Conservation (phyloP, 768 basidiomycete genomes). For the Tricholomella constricta region DNA sequence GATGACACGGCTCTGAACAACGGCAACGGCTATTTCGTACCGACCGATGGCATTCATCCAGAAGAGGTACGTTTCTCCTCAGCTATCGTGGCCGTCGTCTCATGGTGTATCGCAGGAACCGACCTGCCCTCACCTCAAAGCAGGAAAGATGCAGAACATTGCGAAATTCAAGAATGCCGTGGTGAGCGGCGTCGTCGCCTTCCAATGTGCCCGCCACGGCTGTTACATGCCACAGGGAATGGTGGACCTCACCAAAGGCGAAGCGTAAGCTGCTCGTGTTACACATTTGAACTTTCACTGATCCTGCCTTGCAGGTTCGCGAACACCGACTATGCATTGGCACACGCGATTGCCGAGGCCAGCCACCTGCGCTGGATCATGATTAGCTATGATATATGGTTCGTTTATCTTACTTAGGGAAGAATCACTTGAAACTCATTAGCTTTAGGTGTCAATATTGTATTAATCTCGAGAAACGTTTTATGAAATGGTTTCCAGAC, state of each 20-base stretch:
- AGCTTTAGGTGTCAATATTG: slow-evolving; percentile 21
- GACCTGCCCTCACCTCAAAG: slow-evolving; percentile 28
- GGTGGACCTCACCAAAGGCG: slow-evolving; percentile 29
- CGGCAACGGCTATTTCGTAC: slow-evolving; percentile 27
- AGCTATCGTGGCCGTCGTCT: neutral
- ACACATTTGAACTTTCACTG: neutral
- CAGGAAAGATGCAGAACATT: slow-evolving; percentile 26
- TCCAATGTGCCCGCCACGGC: slow-evolving; percentile 31
- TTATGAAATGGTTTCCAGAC: slow-evolving; percentile 17
- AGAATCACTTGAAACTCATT: no score
- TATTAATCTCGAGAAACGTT: slow-evolving; percentile 21
- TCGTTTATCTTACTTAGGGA: neutral
- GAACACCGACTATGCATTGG: slow-evolving; percentile 25
- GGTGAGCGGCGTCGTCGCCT: no score
- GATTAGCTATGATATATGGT: slow-evolving; percentile 31
- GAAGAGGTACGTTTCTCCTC: neutral
- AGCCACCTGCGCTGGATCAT: slow-evolving; percentile 17
- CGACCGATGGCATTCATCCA: neutral
- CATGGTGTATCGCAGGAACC: slow-evolving; percentile 13
- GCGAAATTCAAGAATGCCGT: slow-evolving; percentile 28
- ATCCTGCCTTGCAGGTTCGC: slow-evolving; percentile 16
- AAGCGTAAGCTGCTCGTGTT: slow-evolving; percentile 22
- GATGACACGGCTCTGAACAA: slow-evolving; percentile 29
- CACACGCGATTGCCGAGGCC: slow-evolving; percentile 9
- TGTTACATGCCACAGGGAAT: slow-evolving; percentile 24